Conservation (phyloP, 768 basidiomycete genomes). For the Crassisporium funariophilum region DNA sequence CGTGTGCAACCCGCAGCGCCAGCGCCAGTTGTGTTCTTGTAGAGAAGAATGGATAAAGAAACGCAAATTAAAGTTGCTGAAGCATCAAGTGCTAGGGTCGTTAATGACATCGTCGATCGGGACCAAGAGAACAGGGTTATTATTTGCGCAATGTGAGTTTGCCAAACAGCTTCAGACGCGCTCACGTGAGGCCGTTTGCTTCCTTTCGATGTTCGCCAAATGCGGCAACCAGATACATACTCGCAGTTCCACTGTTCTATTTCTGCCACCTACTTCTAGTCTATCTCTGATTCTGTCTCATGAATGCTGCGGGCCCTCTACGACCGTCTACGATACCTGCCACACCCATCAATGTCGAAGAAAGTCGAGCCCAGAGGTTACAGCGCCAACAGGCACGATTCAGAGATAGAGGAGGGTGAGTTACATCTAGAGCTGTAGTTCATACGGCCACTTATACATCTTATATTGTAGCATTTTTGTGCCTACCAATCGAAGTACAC, state of each 20-base stretch:
- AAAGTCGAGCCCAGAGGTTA: constrained; percentile 60
- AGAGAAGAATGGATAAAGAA: constrained; percentile 14
- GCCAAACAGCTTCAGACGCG: background rate
- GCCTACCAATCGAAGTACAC: constrained; percentile 49
- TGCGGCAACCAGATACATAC: no score
- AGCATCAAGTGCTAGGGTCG: constrained; percentile 7
- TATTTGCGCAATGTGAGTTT: background rate
- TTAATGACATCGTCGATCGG: constrained; percentile 8
- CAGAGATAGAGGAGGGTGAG: constrained; percentile 68
- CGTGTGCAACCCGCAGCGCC: background rate
- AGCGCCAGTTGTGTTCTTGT: constrained; percentile 9
- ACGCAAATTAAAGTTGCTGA: constrained; percentile 13
- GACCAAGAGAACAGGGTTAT: constrained; percentile 4
- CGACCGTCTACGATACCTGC: constrained; percentile 21
- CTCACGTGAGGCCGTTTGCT: background rate
- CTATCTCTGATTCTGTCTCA: no score
- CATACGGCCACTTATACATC: background rate
- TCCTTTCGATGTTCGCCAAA: no score
- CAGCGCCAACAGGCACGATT: constrained; percentile 68
- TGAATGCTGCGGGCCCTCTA: constrained; percentile 7
- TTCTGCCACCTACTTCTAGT: no score
- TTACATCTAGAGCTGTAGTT: constrained; percentile 6
- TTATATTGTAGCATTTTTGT: constrained; percentile 49
- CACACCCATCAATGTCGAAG: constrained; percentile 44
- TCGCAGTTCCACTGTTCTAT: background rate